Evolutionary conservation across 2,329 filamentous ascomycete genomes (phyloP), one percentile per base, ranked within the genome.

Genomic region (Aspergillus ibericus): DNA sequence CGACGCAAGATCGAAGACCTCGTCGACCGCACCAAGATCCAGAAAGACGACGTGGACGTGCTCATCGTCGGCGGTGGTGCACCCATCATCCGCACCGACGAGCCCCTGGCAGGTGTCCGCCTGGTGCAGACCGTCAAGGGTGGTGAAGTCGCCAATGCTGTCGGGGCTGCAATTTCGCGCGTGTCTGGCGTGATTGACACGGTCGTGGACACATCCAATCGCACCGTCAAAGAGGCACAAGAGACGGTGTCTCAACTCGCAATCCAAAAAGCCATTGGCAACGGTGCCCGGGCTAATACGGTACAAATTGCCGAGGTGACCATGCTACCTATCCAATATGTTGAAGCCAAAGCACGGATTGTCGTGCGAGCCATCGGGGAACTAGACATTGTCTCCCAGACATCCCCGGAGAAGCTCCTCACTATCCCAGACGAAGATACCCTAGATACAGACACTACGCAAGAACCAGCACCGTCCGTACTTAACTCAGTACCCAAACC

Each of bases 11-110:
- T 54, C 3, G 49, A 55, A 10, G 58, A 53, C 1, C 54, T 59
- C 2, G 54, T 59, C 1, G 58, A 59, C n/a, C n/a, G 58, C 18
- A 59, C 58, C 2, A 59, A 57, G 9, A 50, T 54, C 12, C 54
- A 49, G 9, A 56, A 57, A 18, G 58, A 55, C 29, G 54, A 59
- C 22, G 50, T 59, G 1, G 49, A 59, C 0, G 85, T 88, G 0
- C 70, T 88, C 0, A 80, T 88, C 0, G 86, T 89, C 0, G 86
- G 86, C 7, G 86, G 86, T 0, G 86, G 86, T 4, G 83, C 58
- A 1, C 49, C 58, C 3, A 20, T 59, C 10, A 53, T 59, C 5
- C 56, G 36, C 10, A 59, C 54, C 7, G 50, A 57, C 7, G 20
- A 57, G 12, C 49, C 42, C 2, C 20, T 59, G 1, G 27, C 3